Conservation (phyloP, 192 early-diverging fungal species). For the Thoreauomyces humboldtii region DNA sequence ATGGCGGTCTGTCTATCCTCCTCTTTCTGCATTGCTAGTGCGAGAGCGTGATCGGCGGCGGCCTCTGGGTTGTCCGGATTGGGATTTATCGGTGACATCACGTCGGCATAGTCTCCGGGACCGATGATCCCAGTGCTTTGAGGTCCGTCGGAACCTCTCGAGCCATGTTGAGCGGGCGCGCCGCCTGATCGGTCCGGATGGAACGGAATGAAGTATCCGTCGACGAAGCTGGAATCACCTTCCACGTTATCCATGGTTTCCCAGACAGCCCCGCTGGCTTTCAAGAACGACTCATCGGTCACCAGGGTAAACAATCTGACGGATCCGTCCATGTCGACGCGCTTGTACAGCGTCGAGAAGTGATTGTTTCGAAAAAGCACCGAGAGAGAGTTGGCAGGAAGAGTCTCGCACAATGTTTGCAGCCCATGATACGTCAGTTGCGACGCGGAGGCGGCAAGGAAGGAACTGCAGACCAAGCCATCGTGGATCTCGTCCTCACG, state of each 20-base stretch:
- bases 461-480: slow-evolving; percentile 62
- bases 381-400: slow-evolving; percentile 56
- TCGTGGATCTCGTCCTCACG: slow-evolving; percentile 11
- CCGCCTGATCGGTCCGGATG: background rate
- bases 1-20: slow-evolving; percentile 24
- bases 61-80: background rate
- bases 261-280: slow-evolving; percentile 40
- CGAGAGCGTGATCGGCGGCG: slow-evolving; percentile 31
- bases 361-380: slow-evolving; percentile 97
- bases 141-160: background rate
- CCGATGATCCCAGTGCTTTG: slow-evolving; percentile 1
- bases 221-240: slow-evolving; percentile 36
- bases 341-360: slow-evolving; percentile 38
- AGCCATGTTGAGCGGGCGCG: background rate
- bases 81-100: background rate
- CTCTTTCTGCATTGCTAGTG: slow-evolving; percentile 40
- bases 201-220: slow-evolving; percentile 26
- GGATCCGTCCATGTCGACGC: slow-evolving; percentile 16
- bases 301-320: slow-evolving; percentile 43
- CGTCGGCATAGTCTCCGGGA: background rate
- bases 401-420: slow-evolving; percentile 51
- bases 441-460: slow-evolving; percentile 70
- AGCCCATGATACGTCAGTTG: slow-evolving; percentile 86
- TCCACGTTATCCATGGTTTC: slow-evolving; percentile 38
- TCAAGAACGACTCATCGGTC: slow-evolving; percentile 46